A percentile compares a stretch with the other conserved stretches of the same genome.
Evolutionary conservation across 805 yeast species (phyloP).

Genomic region (Saturnispora halmiae): DNA sequence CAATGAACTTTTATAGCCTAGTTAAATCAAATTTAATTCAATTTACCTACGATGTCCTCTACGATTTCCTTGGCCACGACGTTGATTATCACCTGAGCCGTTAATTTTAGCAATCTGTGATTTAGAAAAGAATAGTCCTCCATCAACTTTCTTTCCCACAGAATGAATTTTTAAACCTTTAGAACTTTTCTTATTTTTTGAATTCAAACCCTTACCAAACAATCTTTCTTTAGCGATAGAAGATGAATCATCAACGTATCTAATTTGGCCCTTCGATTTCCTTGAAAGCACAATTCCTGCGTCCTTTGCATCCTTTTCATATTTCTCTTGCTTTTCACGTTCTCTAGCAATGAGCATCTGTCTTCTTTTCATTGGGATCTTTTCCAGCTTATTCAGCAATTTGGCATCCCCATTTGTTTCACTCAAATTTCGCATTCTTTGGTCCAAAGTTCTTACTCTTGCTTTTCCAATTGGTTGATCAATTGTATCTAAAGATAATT

Average conservation of each 20-base stretch:
- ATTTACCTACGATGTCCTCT: neutral
- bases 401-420: constrained; percentile 32
- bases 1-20: constrained; percentile 15
- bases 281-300: constrained; percentile 85
- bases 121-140: constrained; percentile 66
- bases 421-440: constrained; percentile 45
- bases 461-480: constrained; percentile 64
- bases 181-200: constrained; percentile 41
- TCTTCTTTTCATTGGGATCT: constrained; percentile 83
- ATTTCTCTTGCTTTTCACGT: constrained; percentile 41
- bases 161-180: constrained; percentile 71
- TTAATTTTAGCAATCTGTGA: constrained; percentile 48
- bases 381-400: constrained; percentile 43
- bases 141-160: constrained; percentile 68
- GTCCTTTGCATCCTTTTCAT: constrained; percentile 72
- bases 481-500: constrained; percentile 51
- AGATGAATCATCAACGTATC: constrained; percentile 45
- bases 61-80: constrained; percentile 2
- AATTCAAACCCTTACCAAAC: constrained; percentile 39
- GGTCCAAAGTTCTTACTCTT: constrained; percentile 52
- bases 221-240: constrained; percentile 42
- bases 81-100: constrained; percentile 4
- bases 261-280: constrained; percentile 55
- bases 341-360: constrained; percentile 59
- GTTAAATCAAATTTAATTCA: neutral